These are phyloP conservation scores for Benincasa hispida DNA, from an alignment of 306 rosid genomes.

Conservation along the genomic window DNA sequence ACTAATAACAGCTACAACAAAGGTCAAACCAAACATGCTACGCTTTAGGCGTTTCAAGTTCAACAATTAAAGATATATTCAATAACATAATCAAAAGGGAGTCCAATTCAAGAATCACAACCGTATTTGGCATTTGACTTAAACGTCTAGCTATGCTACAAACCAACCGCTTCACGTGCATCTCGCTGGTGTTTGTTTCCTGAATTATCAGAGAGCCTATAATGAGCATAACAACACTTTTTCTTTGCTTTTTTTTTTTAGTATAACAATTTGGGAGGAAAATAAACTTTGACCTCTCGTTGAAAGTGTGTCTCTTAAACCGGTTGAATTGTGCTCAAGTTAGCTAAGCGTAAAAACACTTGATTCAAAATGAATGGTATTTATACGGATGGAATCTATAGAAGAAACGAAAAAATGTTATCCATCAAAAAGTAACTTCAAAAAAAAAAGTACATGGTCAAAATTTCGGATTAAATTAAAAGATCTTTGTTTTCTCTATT, in stretches of 20 bases:
- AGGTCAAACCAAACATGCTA: not conserved
- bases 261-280: too few species aligned
- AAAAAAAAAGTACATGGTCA: not conserved
- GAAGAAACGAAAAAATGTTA: too few species aligned
- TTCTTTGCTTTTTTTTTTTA: too few species aligned
- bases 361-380: too few species aligned
- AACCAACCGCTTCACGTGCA: not conserved
- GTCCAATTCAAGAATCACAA: not conserved
- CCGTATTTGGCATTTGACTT: not conserved
- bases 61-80: not conserved
- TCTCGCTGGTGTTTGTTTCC: not conserved
- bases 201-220: not conserved
- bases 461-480: not conserved
- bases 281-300: too few species aligned
- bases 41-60: not conserved
- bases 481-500: not conserved
- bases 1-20: not conserved
- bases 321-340: too few species aligned
- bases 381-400: too few species aligned
- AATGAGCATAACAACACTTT: not conserved
- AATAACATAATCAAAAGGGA: not conserved
- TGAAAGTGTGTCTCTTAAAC: too few species aligned
- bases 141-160: not conserved
- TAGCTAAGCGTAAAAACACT: too few species aligned
- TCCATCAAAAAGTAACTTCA: not conserved